Conservation (phyloP, 2,329 filamentous ascomycete genomes). For the Nemania sp. region DNA sequence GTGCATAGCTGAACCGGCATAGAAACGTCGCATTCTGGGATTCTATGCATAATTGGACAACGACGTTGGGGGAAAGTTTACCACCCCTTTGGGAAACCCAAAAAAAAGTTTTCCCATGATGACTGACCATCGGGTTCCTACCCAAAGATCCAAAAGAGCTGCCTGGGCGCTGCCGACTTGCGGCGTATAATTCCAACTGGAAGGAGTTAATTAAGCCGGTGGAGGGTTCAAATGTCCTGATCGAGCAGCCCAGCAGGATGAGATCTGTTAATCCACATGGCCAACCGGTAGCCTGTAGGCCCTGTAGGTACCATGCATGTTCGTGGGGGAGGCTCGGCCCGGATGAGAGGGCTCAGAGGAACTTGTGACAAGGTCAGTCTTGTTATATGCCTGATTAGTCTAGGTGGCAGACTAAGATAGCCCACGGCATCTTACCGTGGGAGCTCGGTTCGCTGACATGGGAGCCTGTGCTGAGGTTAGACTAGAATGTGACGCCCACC, state of each 20-base stretch:
- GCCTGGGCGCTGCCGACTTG: conserved; percentile 3
- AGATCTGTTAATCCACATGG: conserved; percentile 4
- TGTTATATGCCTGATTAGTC: no score
- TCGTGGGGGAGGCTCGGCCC: conserved; percentile 22
- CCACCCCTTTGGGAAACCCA: background rate
- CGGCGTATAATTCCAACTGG: conserved; percentile 3
- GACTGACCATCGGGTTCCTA: background rate
- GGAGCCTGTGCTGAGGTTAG: conserved; percentile 7
- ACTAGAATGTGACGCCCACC: conserved; percentile 5
- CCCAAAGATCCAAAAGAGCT: background rate
- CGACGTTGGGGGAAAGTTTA: background rate
- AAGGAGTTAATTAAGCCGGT: conserved; percentile 4
- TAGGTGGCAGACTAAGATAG: background rate
- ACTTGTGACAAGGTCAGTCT: conserved; percentile 8
- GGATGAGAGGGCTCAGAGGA: conserved; percentile 16
- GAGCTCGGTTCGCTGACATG: conserved; percentile 9
- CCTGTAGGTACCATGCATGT: conserved; percentile 17
- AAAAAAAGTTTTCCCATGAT: no score
- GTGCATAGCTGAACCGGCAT: conserved; percentile 6
- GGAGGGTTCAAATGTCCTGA: background rate
- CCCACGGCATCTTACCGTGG: conserved; percentile 3
- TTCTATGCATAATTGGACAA: conserved; percentile 18
- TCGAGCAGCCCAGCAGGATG: conserved; percentile 1
- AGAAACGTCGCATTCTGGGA: conserved; percentile 23
- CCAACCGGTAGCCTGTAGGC: conserved; percentile 11